phyloP scores from a whole-genome alignment of 345 rosid genomes.

The Syzygium jambos region DNA sequence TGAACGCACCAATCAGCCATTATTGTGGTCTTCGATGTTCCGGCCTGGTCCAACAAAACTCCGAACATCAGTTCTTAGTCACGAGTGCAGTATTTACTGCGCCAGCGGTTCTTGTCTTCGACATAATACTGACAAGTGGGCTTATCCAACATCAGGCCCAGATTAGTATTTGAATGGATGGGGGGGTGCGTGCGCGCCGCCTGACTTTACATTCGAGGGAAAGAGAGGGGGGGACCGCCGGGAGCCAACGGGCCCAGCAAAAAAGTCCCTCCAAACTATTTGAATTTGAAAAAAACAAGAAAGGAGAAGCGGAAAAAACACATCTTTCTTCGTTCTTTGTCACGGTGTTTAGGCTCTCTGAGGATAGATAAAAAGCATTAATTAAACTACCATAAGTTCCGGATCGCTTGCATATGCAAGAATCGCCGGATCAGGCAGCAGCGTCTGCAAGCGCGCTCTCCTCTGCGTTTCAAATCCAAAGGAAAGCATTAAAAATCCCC shows the following conservation, averaged over 20 bases:
- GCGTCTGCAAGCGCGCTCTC: neutral
- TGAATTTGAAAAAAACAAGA: neutral
- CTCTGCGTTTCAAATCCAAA: neutral
- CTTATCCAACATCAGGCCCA: neutral
- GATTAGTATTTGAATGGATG: neutral
- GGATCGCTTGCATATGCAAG: neutral
- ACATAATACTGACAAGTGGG: neutral
- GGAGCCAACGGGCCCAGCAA: neutral
- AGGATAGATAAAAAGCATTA: neutral
- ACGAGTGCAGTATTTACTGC: no score
- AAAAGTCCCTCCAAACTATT: conserved; percentile 6
- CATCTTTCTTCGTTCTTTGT: neutral
- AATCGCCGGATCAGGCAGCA: neutral
- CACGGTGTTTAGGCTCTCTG: neutral
- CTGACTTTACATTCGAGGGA: neutral
- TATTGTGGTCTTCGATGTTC: no score
- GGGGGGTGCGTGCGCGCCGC: neutral
- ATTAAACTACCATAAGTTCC: neutral
- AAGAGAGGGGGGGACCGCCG: neutral
- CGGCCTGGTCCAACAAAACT: neutral
- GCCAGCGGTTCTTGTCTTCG: neutral
- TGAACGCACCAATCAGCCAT: no score
- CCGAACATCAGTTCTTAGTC: neutral
- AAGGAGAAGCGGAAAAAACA: neutral
- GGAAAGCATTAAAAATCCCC: neutral